Base-by-base conservation (phyloP, 2,329 filamentous ascomycete genomes). In the Dactylella cylindrospora region DNA sequence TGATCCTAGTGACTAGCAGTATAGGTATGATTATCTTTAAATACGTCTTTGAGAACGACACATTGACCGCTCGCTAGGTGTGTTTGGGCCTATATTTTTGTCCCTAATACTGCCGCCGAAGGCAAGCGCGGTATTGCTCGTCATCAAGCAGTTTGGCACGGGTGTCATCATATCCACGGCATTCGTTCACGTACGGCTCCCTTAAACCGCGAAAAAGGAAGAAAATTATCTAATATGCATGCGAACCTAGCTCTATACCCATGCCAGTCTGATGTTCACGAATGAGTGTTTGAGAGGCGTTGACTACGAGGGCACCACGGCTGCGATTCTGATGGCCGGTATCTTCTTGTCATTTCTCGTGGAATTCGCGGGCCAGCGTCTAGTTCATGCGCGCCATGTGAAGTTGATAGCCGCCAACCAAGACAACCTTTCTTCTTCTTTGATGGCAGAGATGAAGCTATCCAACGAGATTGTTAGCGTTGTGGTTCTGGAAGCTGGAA, bases 61-160 rank as follows among this genome's bases (percentile, higher is more conserved):
- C 31, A 20, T 15, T 5, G 25, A 8, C 23, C 29, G 22, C 77
- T 28, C 29, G 22, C 77, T 28, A 57, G 52, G 54, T 46, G 84
- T 87, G 12, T 86, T 85, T 68, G 74, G 75, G 0, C 86, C 86
- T 0, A 83, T 90, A 36, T 67, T 88, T 15, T 73, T 86, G 17
- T 76, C 78, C 2, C 78, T 61, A n/a, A 45, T 62, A 23, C 23
- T 62, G 3, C 28, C 35, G 5, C 43, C 55, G 8, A 53, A 53
- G 36, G 55, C 49, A 3, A 38, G 32, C 17, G 13, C 47, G 4
- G 67, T 80, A 8, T 82, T 88, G 67, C 79, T 81, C 3, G 70
- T 85, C 3, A 74, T 90, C 53, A 86, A 88, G 72, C 86, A 86
- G 67, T 87, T 88, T 65, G 85, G 85, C 2, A 87, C 84, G 0